Base-by-base conservation (phyloP, 2,329 filamentous ascomycete genomes). In the Fusarium sp. region DNA sequence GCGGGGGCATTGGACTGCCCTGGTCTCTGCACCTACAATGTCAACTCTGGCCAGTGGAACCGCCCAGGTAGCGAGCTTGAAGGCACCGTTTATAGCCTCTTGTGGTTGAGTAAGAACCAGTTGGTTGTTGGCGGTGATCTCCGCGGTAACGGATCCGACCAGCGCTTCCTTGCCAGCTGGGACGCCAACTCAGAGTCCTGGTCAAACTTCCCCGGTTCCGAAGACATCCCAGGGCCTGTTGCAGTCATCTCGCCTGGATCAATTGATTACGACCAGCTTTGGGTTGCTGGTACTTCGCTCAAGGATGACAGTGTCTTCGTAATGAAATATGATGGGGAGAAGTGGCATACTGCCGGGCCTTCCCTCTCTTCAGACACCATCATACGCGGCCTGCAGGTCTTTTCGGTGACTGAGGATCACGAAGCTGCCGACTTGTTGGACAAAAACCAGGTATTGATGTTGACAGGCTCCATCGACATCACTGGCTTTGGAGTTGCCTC, bases 1-100 rank as follows among this genome's bases (percentile, higher is more conserved):
- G 96, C 94, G 23, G 96, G 96, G 33, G 91, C 92, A 9, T 87
- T 98, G 35, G 91, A 89, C 45, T 99, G 96, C 79, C 90, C 92
- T 7, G 91, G 90, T 51, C 88, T 99, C 29, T 99, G 96, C 82
- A 85, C 92, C 66, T 97, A 93, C 83, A 91, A 92, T 78, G 89
- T 91, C 5, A 84, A 88, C 12, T 86, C 87, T 9, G 88, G 87
- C 19, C 92, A 95, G 77, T 99, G 95, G 95, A 92, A 87, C 76
- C 89, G 92, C 41, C 93, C 94, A 19, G 94, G 94, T 14, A 89
- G 87, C 48, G 91, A 89, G 63, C 82, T 98, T 21, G 84, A 84
- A 52, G 95, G 96, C 10, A 87, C 86, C 27, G 92, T 95, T 41
- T 87, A 91, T 65, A 84, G 88, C 31, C 88, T 98, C 82, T 84